Percentiles rank a stretch among this genome's conserved stretches.
Conservation (phyloP, 768 basidiomycete species). For the Tylopilus rubrobrunneus region DNA sequence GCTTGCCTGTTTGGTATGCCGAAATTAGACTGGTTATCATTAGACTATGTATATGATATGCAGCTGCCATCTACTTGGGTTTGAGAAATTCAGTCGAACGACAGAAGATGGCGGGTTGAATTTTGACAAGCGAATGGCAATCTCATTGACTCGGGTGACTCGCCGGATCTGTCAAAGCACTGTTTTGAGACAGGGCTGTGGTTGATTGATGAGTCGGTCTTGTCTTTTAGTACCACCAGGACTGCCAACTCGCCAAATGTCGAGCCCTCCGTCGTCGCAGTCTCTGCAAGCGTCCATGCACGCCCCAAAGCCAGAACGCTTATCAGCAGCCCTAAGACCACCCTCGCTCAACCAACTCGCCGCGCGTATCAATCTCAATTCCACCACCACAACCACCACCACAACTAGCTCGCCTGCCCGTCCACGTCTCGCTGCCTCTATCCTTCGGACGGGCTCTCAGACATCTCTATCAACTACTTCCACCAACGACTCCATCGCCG, state of each 20-base stretch:
- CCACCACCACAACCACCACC: constrained; percentile 20
- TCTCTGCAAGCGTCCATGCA: constrained; percentile 31
- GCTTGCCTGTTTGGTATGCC: no score
- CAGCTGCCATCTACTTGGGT: no score
- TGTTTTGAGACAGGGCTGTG: not conserved
- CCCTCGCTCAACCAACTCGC: constrained; percentile 82
- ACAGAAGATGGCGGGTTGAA: not conserved
- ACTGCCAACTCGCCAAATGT: constrained; percentile 22
- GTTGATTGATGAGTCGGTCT: constrained; percentile 7
- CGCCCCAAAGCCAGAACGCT: constrained; percentile 37
- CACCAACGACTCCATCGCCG: constrained; percentile 58
- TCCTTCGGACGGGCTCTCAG: constrained; percentile 59
- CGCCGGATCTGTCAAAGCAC: no score
- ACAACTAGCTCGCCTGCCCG: constrained; percentile 36
- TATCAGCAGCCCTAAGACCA: constrained; percentile 37
- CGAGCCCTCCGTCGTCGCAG: constrained; percentile 29
- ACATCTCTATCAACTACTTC: constrained; percentile 49
- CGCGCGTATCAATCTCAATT: constrained; percentile 61
- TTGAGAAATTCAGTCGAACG: no score
- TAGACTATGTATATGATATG: no score
- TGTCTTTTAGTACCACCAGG: constrained; percentile 9
- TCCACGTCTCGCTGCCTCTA: constrained; percentile 71
- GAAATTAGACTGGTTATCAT: no score
- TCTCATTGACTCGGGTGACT: no score
- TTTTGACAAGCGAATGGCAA: not conserved